Percentiles rank a stretch among this genome's conserved stretches.
phyloP scores from a whole-genome alignment of 129 eudicot species.

The Artemisia annua region DNA sequence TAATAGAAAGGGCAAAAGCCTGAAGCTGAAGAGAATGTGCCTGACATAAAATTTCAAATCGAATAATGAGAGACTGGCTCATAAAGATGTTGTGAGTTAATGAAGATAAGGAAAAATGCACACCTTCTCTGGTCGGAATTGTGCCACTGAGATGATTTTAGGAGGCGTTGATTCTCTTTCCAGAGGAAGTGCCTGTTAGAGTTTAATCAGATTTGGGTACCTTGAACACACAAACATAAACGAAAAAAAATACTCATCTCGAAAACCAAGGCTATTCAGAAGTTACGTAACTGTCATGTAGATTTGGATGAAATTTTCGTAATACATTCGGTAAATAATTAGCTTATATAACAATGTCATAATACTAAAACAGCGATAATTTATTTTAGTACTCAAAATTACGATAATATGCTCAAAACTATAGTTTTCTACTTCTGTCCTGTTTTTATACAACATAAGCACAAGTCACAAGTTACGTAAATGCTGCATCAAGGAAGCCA shows the following conservation, averaged over 20 bases:
- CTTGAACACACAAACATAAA: slow-evolving; percentile 14
- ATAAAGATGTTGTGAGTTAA: slow-evolving; percentile 33
- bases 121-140: slow-evolving; percentile 99
- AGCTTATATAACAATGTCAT: background rate
- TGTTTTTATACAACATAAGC: background rate
- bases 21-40: slow-evolving; percentile 85
- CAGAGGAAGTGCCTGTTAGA: slow-evolving; percentile 73
- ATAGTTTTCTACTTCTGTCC: background rate
- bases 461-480: background rate
- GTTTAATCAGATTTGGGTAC: slow-evolving; percentile 29
- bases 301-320: background rate
- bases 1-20: slow-evolving; percentile 79
- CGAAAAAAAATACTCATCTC: background rate
- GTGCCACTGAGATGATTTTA: slow-evolving; percentile 83
- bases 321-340: background rate
- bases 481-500: background rate
- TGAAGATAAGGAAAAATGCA: slow-evolving; percentile 25
- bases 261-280: slow-evolving; percentile 8
- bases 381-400: slow-evolving; percentile 3
- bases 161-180: slow-evolving; percentile 57
- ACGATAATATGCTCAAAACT: background rate
- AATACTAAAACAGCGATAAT: too few relatives aligned
- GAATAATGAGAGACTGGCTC: background rate
- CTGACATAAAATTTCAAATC: slow-evolving; percentile 36
- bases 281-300: background rate